Conservation (phyloP, 306 rosid species). For the Ceratonia siliqua region DNA sequence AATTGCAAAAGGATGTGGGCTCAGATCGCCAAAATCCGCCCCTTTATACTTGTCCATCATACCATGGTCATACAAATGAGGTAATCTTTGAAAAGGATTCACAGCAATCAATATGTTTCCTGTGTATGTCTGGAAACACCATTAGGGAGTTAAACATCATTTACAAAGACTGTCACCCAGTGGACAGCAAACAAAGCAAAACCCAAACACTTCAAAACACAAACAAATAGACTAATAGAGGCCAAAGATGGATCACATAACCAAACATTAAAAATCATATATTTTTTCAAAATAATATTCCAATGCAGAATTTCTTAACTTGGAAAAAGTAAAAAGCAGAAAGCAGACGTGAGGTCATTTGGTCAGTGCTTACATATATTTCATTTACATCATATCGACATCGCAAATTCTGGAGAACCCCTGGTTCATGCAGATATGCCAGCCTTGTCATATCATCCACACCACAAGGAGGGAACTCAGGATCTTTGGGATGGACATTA, state of each 20-base stretch:
- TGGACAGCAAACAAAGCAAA: neutral
- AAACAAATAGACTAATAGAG: neutral
- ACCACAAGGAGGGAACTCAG: slow-evolving; percentile 84
- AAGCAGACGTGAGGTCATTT: neutral
- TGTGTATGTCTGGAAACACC: slow-evolving; percentile 81
- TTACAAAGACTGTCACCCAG: neutral
- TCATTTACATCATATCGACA: slow-evolving; percentile 65
- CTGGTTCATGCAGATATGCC: slow-evolving; percentile 97
- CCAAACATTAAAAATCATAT: neutral
- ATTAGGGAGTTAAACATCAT: slow-evolving; percentile 33
- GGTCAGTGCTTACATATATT: slow-evolving; percentile 72
- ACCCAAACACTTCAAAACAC: neutral
- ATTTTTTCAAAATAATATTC: neutral
- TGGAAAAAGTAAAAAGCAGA: neutral
- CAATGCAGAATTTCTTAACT: neutral
- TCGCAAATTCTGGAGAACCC: slow-evolving; percentile 79
- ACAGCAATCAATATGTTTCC: slow-evolving; percentile 95
- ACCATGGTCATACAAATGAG: slow-evolving; percentile 66
- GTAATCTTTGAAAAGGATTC: slow-evolving; percentile 88
- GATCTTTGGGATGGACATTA: slow-evolving; percentile 77
- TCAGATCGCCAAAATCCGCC: slow-evolving; percentile 76
- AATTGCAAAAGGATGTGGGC: slow-evolving; percentile 98
- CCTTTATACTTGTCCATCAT: slow-evolving; percentile 84
- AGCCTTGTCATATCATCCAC: slow-evolving; percentile 96
- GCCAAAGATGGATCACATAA: neutral